Evolutionary conservation across 164 flowering plant species (phyloP), one percentile per base, ranked within the genome.

Genomic region (Vitis amurensis): DNA sequence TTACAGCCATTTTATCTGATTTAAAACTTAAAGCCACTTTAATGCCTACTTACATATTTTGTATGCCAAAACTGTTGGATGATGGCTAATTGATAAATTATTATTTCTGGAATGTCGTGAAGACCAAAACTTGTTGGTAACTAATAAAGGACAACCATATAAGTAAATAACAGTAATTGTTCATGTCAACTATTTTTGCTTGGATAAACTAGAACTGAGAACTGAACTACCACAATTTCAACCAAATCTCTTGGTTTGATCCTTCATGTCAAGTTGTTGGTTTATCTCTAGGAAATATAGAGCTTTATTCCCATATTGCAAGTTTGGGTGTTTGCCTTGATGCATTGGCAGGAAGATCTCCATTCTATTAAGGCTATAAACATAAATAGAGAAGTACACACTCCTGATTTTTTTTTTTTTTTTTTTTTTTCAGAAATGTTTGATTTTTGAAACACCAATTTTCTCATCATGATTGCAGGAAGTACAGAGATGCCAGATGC

Each of bases 401-500:
- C 27, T 23, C 27, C 27, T 23, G 27, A 2, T 23, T 23, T 37
- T 37, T 0, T 4, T 19, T 1, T 0, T 4, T 19, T 1, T 19
- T 3, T 37, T 37, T 37, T 31, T 37, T 0, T 6, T 6, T 6
- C 5, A 37, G 44, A 4, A 37, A 50, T 13, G 60, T 10, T 12
- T 57, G 27, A 11, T 13, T 29, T 8, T 66, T 52, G 61, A 37
- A 61, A 50, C 15, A 17, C 0, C 4, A 16, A 31, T 58, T 50
- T 60, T 14, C 1, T 23, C n/a, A 12, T 62, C 59, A 52, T 73
- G 49, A 63, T 76, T 65, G 65, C 85, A 95, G 99, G 94, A 72
- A 81, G 76, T 70, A 70, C 71, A 17, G 93, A 89, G 75, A 89
- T 95, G 95, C 99, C 99, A 15, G 98, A 95, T 80, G 94, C 99